Conservation (phyloP, 2,329 filamentous ascomycete species). For the Zymoseptoria tritici region DNA sequence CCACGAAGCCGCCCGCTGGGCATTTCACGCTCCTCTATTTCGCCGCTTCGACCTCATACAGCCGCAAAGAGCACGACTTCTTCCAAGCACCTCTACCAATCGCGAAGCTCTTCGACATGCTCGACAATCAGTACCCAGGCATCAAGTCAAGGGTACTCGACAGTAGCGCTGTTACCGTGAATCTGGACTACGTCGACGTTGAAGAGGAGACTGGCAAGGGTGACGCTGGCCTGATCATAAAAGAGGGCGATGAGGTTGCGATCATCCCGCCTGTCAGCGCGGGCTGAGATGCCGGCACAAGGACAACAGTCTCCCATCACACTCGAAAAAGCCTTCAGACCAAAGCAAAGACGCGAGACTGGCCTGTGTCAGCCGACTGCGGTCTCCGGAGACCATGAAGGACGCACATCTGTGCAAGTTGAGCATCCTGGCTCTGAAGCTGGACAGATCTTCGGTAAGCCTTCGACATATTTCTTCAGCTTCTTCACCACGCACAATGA, state of each 20-base stretch:
- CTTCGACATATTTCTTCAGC: background rate
- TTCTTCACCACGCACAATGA: background rate
- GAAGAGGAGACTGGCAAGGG: slow-evolving; percentile 41
- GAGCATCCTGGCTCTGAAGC: background rate
- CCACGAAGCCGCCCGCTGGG: slow-evolving; percentile 47
- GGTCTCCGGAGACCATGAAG: too few species aligned
- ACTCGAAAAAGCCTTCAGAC: too few species aligned
- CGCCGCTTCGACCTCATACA: slow-evolving; percentile 64
- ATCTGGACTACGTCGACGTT: slow-evolving; percentile 72
- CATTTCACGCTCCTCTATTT: slow-evolving; percentile 79
- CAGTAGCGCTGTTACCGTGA: slow-evolving; percentile 70
- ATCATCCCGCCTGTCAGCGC: slow-evolving; percentile 86
- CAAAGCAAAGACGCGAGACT: too few species aligned
- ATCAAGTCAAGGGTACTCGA: slow-evolving; percentile 61
- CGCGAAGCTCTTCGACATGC: slow-evolving; percentile 53
- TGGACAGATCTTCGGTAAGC: background rate
- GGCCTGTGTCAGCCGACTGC: too few species aligned
- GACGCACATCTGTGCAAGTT: background rate
- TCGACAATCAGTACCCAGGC: slow-evolving; percentile 64
- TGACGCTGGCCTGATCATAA: slow-evolving; percentile 45
- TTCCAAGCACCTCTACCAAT: slow-evolving; percentile 60
- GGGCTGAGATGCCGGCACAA: slow-evolving; percentile 44
- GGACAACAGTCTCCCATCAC: background rate
- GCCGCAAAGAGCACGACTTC: slow-evolving; percentile 57
- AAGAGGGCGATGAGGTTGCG: slow-evolving; percentile 73